A percentile compares a stretch with the other conserved stretches of the same genome.
These are phyloP conservation scores for Marchantia paleacea DNA, from an alignment of 225 moss, liverwort and hornwort genomes.

Conservation along the genomic window DNA sequence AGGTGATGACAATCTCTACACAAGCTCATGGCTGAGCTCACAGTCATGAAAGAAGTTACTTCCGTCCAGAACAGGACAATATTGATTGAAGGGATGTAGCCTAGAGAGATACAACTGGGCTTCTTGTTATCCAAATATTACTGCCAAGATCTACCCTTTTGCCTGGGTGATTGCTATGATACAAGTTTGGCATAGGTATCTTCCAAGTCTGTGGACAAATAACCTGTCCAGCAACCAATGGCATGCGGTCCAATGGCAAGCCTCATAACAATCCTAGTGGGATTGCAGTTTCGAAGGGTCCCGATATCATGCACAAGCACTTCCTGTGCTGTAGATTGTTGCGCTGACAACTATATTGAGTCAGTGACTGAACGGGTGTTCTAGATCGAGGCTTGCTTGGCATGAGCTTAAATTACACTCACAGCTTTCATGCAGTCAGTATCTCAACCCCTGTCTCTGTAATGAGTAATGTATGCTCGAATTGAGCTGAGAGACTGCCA, in stretches of 20 bases:
- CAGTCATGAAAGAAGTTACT: no score
- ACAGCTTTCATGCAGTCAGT: constrained; percentile 38
- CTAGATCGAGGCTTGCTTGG: not conserved
- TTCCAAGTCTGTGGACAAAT: not conserved
- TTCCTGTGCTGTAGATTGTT: not conserved
- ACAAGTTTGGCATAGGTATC: not conserved
- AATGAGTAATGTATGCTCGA: constrained; percentile 80
- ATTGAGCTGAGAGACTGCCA: constrained; percentile 81
- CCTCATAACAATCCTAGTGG: not conserved
- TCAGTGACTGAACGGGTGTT: not conserved
- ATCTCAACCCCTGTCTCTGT: constrained; percentile 71
- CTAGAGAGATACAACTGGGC: not conserved
- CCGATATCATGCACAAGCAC: not conserved
- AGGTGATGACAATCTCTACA: not conserved
- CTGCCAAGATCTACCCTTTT: not conserved
- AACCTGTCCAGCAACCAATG: not conserved
- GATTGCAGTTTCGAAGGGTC: not conserved
- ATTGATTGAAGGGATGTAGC: not conserved
- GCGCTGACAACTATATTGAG: not conserved
- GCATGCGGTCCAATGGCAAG: not conserved
- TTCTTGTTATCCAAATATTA: not conserved
- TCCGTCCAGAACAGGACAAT: not conserved
- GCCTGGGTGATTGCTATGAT: not conserved
- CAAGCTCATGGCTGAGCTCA: not conserved
- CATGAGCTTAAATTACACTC: not conserved